Evolutionary conservation across 768 basidiomycete species (phyloP).

Genomic region (Kwoniella botswanensis): DNA sequence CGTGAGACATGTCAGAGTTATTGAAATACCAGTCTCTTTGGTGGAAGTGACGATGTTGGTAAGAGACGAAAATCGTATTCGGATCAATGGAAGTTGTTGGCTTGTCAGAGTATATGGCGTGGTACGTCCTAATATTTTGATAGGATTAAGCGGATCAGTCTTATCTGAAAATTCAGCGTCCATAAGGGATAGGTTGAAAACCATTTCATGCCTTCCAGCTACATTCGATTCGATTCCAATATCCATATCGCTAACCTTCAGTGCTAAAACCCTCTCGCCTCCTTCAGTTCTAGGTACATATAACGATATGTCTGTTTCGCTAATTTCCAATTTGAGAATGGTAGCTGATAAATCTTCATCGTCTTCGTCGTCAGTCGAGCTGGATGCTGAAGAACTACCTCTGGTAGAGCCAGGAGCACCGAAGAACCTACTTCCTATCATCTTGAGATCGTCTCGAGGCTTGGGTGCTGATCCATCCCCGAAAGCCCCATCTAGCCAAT

Average conservation of each 20-base stretch:
- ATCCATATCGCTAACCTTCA: conserved; percentile 70
- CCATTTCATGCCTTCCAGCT: conserved; percentile 75
- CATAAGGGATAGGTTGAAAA: conserved; percentile 69
- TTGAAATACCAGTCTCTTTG: conserved; percentile 78
- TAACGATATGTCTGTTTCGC: conserved; percentile 61
- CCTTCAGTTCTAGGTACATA: conserved; percentile 62
- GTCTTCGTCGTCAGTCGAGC: conserved; percentile 42
- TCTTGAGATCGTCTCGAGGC: conserved; percentile 64
- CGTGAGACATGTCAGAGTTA: conserved; percentile 70
- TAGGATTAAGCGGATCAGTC: conserved; percentile 54
- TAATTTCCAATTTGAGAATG: conserved; percentile 31
- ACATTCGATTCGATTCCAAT: conserved; percentile 71
- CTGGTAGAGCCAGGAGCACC: conserved; percentile 35
- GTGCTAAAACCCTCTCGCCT: conserved; percentile 51
- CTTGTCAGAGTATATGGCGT: conserved; percentile 63
- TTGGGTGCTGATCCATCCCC: conserved; percentile 48
- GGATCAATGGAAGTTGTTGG: conserved; percentile 38
- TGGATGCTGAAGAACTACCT: conserved; percentile 47
- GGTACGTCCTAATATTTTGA: conserved; percentile 65
- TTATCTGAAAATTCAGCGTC: conserved; percentile 67
- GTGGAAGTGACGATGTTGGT: conserved; percentile 66
- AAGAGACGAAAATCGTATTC: conserved; percentile 69
- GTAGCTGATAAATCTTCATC: conserved; percentile 22
- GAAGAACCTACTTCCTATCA: conserved; percentile 77
- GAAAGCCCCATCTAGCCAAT: conserved; percentile 66